Evolutionary conservation across 2,329 filamentous ascomycete genomes (phyloP), one percentile per base, ranked within the genome.

Genomic region (Conoideocrella luteorostrata): DNA sequence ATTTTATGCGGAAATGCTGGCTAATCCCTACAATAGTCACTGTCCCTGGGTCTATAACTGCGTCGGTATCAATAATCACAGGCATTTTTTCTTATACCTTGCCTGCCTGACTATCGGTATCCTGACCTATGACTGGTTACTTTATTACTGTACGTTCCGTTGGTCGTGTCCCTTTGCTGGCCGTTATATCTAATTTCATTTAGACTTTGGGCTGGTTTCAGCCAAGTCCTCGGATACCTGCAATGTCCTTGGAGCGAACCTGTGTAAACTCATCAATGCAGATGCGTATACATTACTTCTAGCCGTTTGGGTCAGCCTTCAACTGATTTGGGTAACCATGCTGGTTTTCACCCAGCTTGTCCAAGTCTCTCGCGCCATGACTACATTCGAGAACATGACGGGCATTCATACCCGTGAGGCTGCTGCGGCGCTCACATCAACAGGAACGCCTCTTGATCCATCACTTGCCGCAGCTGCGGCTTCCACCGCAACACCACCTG

Each of bases 21-120:
- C 22, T 15, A 32, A 17, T 7, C 3, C n/a, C 6, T 2, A 22
- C 5, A n/a, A 4, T 44, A 94, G 88, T 59, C 93, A 98, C 61
- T 98, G 93, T 58, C 93, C 93, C 0, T 98, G 93, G 93, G 87
- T 97, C 20, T 86, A 95, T 67, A 97, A 96, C 65, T 98, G 93
- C 57, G 80, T 98, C 33, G 93, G 88, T 34, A 79, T 93, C 50
- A 97, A 97, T 69, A 98, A 97, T 62, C 86, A 97, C 58, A 83
- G 93, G 12, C 90, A 96, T 55, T 98, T 98, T 64, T 86, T 96
- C 57, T 70, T 96, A 39, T 98, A 97, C 61, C 77, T 98, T 15
- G 68, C 94, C 33, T 82, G 68, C 56, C 69, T 98, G 49, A 86
- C 88, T 43, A 50, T 86, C 13, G 88, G 88, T 23, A 84, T 97